Evolutionary conservation across 2,329 filamentous ascomycete species (phyloP), one percentile per base, ranked within the genome.

Genomic region (Cercospora zeae-maydis): DNA sequence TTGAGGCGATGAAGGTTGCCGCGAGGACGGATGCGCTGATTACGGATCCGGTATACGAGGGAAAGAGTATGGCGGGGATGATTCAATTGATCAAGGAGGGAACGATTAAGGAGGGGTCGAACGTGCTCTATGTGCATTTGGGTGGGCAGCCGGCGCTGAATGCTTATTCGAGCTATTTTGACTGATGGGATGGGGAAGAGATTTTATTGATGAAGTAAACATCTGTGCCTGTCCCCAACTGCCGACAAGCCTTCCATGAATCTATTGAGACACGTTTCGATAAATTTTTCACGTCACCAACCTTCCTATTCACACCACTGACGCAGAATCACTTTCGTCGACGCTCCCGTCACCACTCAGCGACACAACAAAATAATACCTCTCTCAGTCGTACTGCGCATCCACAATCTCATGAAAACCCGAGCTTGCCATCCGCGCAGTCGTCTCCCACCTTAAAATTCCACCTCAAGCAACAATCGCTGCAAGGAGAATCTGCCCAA

Each of bases 41-140:
- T 66, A 91, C 88, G 0, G 88, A 91, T 71, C 88, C 88, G 0
- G 88, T 91, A 1, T 91, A 91, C 70, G 88, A 90, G 76, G 89
- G 89, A 1, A 91, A 91, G 82, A 89, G 85, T 68, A 77, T 91
- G 74, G 87, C 87, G 3, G 88, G 88, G 0, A 82, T 91, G 86
- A 84, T 90, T 68, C 86, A 87, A 72, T 77, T 90, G 78, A 84
- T 90, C 16, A 82, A 78, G 66, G 84, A 82, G 56, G 87, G 83
- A 0, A 84, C 87, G 73, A 86, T 91, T 62, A 75, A 76, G 3
- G 81, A 81, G 0, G 85, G 85, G n/a, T 73, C 71, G 36, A 89
- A 88, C 70, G 84, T 91, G 33, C 71, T 91, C 63, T 91, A 90
- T 75, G 88, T 87, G 1, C 88, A 91, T 75, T 74, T 90, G 24